Evolutionary conservation across 2,329 filamentous ascomycete genomes (phyloP), one percentile per base, ranked within the genome.

Genomic region (Xylariaceae sp.): DNA sequence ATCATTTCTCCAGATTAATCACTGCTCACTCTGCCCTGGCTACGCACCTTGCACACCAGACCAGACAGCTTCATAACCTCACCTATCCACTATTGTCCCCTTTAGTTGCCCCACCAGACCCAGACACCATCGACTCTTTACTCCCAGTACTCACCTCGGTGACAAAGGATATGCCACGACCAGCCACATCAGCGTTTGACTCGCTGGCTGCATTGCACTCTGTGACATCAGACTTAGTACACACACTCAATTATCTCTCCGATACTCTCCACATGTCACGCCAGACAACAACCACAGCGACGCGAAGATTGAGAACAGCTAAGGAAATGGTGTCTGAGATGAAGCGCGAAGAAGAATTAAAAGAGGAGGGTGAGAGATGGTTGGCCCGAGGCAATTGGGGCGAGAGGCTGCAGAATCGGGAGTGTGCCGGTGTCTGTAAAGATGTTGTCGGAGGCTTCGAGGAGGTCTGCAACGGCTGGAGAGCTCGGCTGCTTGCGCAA

Each of bases 211-310:
- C 80, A 19, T 75, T 92, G 41, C 83, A 88, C 61, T 74, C 79
- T 6, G 74, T 88, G 52, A 91, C 86, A 0, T 73, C 79, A 21
- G 86, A 90, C 50, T 71, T 92, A 22, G 80, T 92, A 7, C 80
- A 88, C 58, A 88, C 88, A 6, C 78, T 98, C 37, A 89, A 88
- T 56, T 86, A 89, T 55, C 75, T 98, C 4, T 89, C 88, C 6
- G 93, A 98, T 64, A 91, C 88, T 3, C 75, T 98, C 25, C 92
- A 97, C 67, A 95, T 97, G 85, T 90, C 86, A 23, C 83, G 89
- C 11, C 92, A 97, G 67, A 86, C 88, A 1, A 93, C 88, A 0
- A 86, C 83, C 3, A 85, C 86, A 8, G 93, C 92, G 2, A 83
- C 85, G 2, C 76, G 93, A 44, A 80, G 89, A 36, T 71, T 98